Evolutionary conservation across 2,329 filamentous ascomycete species (phyloP).

Genomic region (Peltaster fructicola): DNA sequence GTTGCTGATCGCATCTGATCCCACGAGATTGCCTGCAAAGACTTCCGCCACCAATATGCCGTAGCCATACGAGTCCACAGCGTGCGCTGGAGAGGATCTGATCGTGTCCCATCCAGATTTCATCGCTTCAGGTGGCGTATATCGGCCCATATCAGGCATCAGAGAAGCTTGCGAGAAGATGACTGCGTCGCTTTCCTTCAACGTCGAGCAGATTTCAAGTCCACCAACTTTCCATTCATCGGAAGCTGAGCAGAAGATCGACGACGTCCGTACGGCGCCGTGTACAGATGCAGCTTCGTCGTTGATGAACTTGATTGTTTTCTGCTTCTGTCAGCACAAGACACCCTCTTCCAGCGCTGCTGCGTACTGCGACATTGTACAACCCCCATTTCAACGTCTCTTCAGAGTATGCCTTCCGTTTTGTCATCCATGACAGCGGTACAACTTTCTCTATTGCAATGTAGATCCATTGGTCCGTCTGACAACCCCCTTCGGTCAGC

Average conservation of each 20-base stretch:
- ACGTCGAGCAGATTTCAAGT: conserved; percentile 81
- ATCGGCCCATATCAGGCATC: conserved; percentile 67
- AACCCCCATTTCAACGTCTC: conserved; percentile 97
- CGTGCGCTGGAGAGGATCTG: conserved; percentile 62
- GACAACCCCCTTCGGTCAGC: no score
- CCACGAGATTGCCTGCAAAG: conserved; percentile 70
- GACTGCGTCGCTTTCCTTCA: conserved; percentile 88
- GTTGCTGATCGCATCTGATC: conserved; percentile 63
- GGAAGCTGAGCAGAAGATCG: conserved; percentile 84
- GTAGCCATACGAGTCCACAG: conserved; percentile 75
- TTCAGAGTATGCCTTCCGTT: conserved; percentile 67
- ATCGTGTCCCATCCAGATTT: conserved; percentile 83
- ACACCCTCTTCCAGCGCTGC: neutral
- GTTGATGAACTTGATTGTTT: conserved; percentile 92
- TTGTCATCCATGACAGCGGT: conserved; percentile 78
- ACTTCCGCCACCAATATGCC: conserved; percentile 75
- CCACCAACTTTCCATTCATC: conserved; percentile 95
- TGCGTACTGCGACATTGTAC: conserved; percentile 57
- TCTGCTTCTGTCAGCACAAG: conserved; percentile 28
- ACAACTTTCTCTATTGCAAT: conserved; percentile 84
- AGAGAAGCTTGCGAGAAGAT: conserved; percentile 84
- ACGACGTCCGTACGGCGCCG: conserved; percentile 67
- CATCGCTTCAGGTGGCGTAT: conserved; percentile 71
- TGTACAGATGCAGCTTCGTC: conserved; percentile 84
- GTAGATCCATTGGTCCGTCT: conserved; percentile 91